Evolutionary conservation across 2,329 filamentous ascomycete species (phyloP), one percentile per base, ranked within the genome.

Genomic region (Xylaria sp.): DNA sequence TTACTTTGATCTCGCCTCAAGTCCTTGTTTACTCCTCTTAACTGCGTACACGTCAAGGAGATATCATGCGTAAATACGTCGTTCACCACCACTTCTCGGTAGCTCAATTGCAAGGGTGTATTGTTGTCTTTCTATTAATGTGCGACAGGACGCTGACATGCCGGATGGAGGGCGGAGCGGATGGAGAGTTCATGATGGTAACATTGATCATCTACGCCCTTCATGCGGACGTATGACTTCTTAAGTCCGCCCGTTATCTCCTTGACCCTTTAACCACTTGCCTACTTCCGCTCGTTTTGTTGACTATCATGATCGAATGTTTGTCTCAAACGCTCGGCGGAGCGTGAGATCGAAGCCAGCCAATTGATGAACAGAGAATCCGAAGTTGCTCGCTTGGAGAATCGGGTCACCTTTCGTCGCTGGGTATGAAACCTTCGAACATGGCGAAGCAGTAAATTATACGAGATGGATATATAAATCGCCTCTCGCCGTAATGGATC

Each of bases 181-280:
- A 41, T 37, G 18, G 23, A 52, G 18, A 25, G 25, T 28, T 28
- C 34, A 50, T 10, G 25, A 31, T 48, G 39, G 56, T 34, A 44
- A 18, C 20, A 8, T 37, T 31, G 3, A 39, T 50, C 25, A 34
- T 34, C 41, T 48, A 28, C 25, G 23, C 25, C 25, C 41, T 60
- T 18, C 6, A 13, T 25, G 20, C 44, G 41, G 57, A 23, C 34
- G 15, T 59, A 18, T 48, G 56, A 2, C 44, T 18, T 51, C 52
- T 56, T 66, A 62, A 62, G 51, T 51, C 65, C 57, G 57, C 46
- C 48, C 57, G 64, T 66, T 50, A 66, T 50, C 46, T 46, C 57
- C 50, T n/a, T 51, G 9, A 20, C 46, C 6, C 23, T n/a, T 37
- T 37, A 8, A 37, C 15, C 6, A 3, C 7, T n/a, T 34, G 4